A percentile compares a stretch with the other conserved stretches of the same genome.
Evolutionary conservation across 2,329 filamentous ascomycete genomes (phyloP).

Genomic region (Colletotrichum cuscutae): DNA sequence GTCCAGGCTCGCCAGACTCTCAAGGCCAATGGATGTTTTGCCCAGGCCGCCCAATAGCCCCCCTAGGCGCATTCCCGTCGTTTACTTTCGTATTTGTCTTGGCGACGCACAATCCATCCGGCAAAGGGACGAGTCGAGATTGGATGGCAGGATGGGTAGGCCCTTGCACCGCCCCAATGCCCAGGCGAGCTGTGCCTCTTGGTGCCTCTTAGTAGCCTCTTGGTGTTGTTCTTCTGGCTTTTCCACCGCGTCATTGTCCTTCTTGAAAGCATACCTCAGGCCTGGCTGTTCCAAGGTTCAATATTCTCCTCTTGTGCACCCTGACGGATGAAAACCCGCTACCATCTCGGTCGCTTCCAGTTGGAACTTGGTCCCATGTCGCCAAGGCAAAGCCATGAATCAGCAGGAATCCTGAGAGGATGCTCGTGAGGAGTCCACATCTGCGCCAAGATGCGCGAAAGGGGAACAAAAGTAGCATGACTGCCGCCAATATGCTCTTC

Average conservation of each 20-base stretch:
- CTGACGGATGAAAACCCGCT: too few relatives aligned
- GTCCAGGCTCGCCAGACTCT: conserved; percentile 27
- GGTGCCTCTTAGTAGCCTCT: background rate
- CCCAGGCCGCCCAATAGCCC: conserved; percentile 15
- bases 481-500: conserved; percentile 15
- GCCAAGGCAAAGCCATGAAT: conserved; percentile 1
- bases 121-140: conserved; percentile 13
- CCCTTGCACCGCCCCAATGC: conserved; percentile 31
- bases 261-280: conserved; percentile 9
- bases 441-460: conserved; percentile 15
- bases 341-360: background rate
- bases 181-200: conserved; percentile 25
- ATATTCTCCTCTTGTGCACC: too few relatives aligned
- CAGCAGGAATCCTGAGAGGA: background rate
- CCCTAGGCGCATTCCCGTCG: conserved; percentile 22
- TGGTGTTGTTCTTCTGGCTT: background rate
- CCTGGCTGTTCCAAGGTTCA: too few relatives aligned
- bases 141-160: conserved; percentile 16
- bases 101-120: background rate
- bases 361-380: background rate
- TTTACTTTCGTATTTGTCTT: conserved; percentile 22
- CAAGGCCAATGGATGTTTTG: conserved; percentile 25
- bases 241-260: conserved; percentile 22
- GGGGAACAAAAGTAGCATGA: conserved; percentile 19
- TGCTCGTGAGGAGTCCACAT: background rate